phyloP scores from a whole-genome alignment of 1,139 yeast genomes.

The Sugiyamaella castrensis region DNA sequence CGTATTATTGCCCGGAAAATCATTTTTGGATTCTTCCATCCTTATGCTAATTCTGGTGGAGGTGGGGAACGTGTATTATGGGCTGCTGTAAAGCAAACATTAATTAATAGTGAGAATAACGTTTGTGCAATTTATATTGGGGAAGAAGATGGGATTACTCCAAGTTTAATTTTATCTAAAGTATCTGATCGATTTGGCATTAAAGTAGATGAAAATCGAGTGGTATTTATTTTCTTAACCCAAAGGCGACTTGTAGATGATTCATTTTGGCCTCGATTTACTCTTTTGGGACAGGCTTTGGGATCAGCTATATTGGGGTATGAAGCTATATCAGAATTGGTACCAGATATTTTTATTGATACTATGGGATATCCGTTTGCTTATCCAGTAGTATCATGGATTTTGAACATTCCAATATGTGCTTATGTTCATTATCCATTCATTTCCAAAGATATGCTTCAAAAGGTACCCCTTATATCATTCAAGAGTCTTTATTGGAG shows the following conservation, averaged over 20 bases:
- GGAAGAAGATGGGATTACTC: slow-evolving; percentile 43
- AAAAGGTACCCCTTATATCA: slow-evolving; percentile 21
- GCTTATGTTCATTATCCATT: slow-evolving; percentile 95
- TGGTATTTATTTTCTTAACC: slow-evolving; percentile 70
- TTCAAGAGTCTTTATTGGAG: slow-evolving; percentile 71
- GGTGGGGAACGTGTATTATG: slow-evolving; percentile 98
- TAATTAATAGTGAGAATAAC: slow-evolving; percentile 49
- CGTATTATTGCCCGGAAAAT: slow-evolving; percentile 37
- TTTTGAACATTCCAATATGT: slow-evolving; percentile 67
- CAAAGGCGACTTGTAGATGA: slow-evolving; percentile 66
- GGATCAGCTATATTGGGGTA: slow-evolving; percentile 69
- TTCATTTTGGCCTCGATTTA: slow-evolving; percentile 70
- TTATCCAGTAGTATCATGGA: slow-evolving; percentile 57
- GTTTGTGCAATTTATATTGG: slow-evolving; percentile 80
- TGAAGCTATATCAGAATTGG: slow-evolving; percentile 65
- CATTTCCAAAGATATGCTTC: slow-evolving; percentile 79
- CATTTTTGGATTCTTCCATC: slow-evolving; percentile 88
- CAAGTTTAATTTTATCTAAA: slow-evolving; percentile 51
- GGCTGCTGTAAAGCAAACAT: slow-evolving; percentile 82
- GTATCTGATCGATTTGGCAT: slow-evolving; percentile 68
- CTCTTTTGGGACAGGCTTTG: slow-evolving; percentile 81
- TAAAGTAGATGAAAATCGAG: slow-evolving; percentile 49
- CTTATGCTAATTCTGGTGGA: slow-evolving; percentile 94
- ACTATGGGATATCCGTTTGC: slow-evolving; percentile 93
- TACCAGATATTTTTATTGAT: slow-evolving; percentile 92